phyloP scores from a whole-genome alignment of 1,139 yeast genomes.

The Hanseniaspora uvarum region DNA sequence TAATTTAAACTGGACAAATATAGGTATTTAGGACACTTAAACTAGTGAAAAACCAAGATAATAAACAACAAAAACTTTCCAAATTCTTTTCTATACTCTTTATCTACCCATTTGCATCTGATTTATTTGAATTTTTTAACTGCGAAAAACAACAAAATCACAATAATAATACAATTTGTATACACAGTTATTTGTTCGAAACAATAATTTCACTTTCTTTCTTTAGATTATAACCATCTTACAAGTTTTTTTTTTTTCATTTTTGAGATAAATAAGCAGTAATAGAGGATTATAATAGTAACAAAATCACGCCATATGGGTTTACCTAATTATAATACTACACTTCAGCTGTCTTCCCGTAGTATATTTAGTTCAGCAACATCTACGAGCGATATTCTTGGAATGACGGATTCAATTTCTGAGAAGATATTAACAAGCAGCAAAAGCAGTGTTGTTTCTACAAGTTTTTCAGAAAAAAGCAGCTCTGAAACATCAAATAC shows the following conservation, averaged over 20 bases:
- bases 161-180: background rate
- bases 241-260: too few relatives aligned
- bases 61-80: background rate
- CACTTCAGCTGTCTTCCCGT: background rate
- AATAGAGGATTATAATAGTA: too few relatives aligned
- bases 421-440: conserved; percentile 2
- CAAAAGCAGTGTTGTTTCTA: background rate
- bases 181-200: background rate
- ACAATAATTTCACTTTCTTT: background rate
- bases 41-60: background rate
- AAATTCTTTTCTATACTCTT: background rate
- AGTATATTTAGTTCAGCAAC: background rate
- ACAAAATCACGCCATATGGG: too few relatives aligned
- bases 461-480: background rate
- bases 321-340: background rate
- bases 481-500: background rate
- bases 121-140: too few relatives aligned
- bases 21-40: too few relatives aligned
- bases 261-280: too few relatives aligned
- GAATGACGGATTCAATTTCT: background rate
- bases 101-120: background rate
- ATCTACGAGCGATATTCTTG: background rate
- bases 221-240: too few relatives aligned
- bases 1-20: too few relatives aligned
- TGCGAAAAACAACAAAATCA: too few relatives aligned